Base-by-base conservation (phyloP, 2,329 filamentous ascomycete genomes). In the Aspergillus sclerotialis region DNA sequence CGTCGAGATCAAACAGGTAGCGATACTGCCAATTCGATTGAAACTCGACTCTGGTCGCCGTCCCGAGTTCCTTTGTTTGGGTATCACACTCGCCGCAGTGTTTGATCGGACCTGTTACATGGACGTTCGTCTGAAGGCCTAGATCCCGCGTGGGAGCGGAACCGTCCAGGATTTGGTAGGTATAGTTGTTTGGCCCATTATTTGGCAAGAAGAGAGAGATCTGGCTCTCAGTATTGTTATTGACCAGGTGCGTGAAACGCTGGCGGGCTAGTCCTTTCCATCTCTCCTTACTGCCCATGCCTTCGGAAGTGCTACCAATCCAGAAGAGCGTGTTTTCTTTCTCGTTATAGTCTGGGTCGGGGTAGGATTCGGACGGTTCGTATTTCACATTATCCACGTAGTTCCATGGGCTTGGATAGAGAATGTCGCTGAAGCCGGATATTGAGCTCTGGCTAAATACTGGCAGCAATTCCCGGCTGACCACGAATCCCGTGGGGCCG, bases 1-100 rank as follows among this genome's bases (percentile, higher is more conserved):
- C 85, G 56, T 90, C 85, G 36, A 90, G 73, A 53, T 92, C 85
- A 0, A 82, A 76, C 2, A 90, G 67, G 51, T 76, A 84, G n/a
- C n/a, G n/a, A n/a, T n/a, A n/a, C n/a, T n/a, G n/a, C n/a, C n/a
- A n/a, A n/a, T n/a, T n/a, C n/a, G n/a, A n/a, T n/a, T n/a, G n/a
- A n/a, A n/a, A n/a, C n/a, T n/a, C n/a, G n/a, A n/a, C n/a, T n/a
- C n/a, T n/a, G n/a, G n/a, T n/a, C n/a, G n/a, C n/a, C n/a, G n/a
- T n/a, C n/a, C n/a, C n/a, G n/a, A n/a, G n/a, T n/a, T n/a, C n/a
- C n/a, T 54, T 87, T 89, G 61, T 69, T 67, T 3, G 53, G 40
- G 49, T 66, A 73, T 40, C 65, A 62, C n/a, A 67, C 45, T 4
- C 49, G 40, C 58, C 39, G 55, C 72, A 73, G 35, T 65, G 61